These are phyloP conservation scores for Amyloporia xantha DNA, from an alignment of 768 basidiomycete species.

Conservation along the genomic window DNA sequence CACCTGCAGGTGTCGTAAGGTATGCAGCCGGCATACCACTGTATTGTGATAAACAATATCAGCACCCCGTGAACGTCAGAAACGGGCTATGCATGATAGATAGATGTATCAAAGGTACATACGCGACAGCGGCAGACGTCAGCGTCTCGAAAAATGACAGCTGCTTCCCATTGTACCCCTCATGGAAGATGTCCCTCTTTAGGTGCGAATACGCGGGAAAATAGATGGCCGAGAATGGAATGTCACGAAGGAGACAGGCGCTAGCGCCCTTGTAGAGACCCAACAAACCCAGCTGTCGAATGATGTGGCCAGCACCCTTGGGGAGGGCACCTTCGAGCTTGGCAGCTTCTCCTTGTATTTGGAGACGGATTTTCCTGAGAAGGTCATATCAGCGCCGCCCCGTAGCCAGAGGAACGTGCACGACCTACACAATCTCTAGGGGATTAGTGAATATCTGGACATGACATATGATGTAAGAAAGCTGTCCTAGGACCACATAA, in stretches of 20 bases:
- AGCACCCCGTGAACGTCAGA: slow-evolving; percentile 5
- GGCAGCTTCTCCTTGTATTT: slow-evolving; percentile 93
- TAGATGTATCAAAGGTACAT: slow-evolving; percentile 28
- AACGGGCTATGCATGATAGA: slow-evolving; percentile 2
- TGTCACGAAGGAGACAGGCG: slow-evolving; percentile 91
- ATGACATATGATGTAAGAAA: slow-evolving; percentile 8
- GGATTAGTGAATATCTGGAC: slow-evolving; percentile 93
- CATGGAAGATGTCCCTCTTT: slow-evolving; percentile 91
- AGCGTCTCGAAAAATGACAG: slow-evolving; percentile 89
- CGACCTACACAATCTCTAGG: slow-evolving; percentile 82
- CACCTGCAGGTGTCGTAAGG: slow-evolving; percentile 85
- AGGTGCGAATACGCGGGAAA: slow-evolving; percentile 85
- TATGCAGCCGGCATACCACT: slow-evolving; percentile 99
- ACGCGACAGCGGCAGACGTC: slow-evolving; percentile 75
- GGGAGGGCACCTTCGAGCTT: slow-evolving; percentile 75
- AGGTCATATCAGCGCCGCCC: slow-evolving; percentile 4
- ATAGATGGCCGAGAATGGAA: slow-evolving; percentile 95
- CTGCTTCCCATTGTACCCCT: slow-evolving; percentile 93
- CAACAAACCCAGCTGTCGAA: slow-evolving; percentile 85
- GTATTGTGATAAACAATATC: slow-evolving; percentile 10
- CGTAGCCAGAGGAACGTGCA: neutral
- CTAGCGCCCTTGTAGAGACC: slow-evolving; percentile 91
- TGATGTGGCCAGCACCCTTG: slow-evolving; percentile 86
- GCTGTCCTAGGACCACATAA: no score
- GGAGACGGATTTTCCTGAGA: slow-evolving; percentile 82